Evolutionary conservation across 2,329 filamentous ascomycete genomes (phyloP), one percentile per base, ranked within the genome.

Genomic region (Rhynchosporium secalis): DNA sequence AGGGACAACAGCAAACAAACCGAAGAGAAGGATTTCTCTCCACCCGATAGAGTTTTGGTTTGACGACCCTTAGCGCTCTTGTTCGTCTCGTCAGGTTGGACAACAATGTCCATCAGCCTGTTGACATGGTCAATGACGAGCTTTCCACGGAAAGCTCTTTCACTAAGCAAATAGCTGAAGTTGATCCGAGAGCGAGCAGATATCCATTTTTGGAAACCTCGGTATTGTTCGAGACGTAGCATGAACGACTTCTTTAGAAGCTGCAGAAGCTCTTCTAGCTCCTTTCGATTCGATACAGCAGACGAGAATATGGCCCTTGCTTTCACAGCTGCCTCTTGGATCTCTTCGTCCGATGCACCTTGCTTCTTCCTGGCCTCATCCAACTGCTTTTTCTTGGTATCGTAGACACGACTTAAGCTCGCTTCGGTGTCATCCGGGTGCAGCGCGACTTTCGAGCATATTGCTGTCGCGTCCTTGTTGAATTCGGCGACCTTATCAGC

Each of bases 1-100:
- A 99, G 88, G 2, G 92, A 86, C 38, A 99, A 82, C 60, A 99
- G 79, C 70, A 99, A 83, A 77, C 95, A 99, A 63, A 98, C 96
- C 3, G 94, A 96, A 3, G 93, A 96, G 75, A 98, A 99, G 0
- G 94, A 98, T 75, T 99, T 99, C 75, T 99, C 95, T 36, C 95
- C 95, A 58, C 95, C 95, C 8, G 93, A 97, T 1, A 99, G 80
- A 0, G 94, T 98, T 77, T 92, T 96, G 29, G 95, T 94, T 71
- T 90, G 90, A 56, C 94, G 86, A 2, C 92, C 92, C 3, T 84
- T 81, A 28, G 84, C 85, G 64, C 83, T 87, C 69, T 83, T 85
- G 68, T 83, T 87, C 28, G 89, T 95, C 72, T 86, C 81, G 64
- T 88, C 86, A 0, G 86, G 86, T 73, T 89, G 85, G 65, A 94